Base-by-base conservation (phyloP, 2,329 filamentous ascomycete species). In the Byssochlamys sp. region DNA sequence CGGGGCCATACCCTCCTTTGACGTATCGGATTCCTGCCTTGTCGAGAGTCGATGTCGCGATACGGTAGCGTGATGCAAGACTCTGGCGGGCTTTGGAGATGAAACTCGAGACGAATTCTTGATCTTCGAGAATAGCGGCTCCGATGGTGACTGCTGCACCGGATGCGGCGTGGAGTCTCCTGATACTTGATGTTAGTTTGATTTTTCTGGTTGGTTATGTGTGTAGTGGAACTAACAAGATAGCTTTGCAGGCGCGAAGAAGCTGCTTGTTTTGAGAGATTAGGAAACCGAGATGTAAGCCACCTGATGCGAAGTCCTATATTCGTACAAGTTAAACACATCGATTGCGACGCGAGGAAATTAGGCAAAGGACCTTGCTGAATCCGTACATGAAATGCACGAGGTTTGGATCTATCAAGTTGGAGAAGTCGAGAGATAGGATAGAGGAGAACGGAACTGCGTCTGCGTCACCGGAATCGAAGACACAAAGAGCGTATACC, bases 401-500 rank as follows among this genome's bases (percentile, higher is more conserved):
- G 2, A 77, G 72, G 14, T 66, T 64, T 2, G 75, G 69, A 55
- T 83, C 75, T 29, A 84, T 80, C 25, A 51, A 11, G 24, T 65
- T 72, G 0, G 65, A 57, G 0, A 71, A 67, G 31, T 77, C 69
- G 12, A 82, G 70, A 0, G 77, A 71, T 1, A 81, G 69, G 1
- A 72, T 67, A 0, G 79, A 81, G 2, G 72, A 72, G 58, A 82
- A 82, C 0, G 72, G 69, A 1, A 70, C 59, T 2, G 67, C 67
- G 3, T 62, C 28, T 1, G 59, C 64, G 55, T 67, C 74, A 58
- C 52, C 80, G 1, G 67, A 63, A 24, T 73, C 62, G 64, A 77
- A 84, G 1, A 78, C 70, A 5, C 79, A 82, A 1, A 80, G 66
- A 2, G 79, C 81, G 62, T 84, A 84, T 12, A 84, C 75, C 63